phyloP scores from a whole-genome alignment of 2,329 filamentous ascomycete genomes.

The Fulvia fulva region DNA sequence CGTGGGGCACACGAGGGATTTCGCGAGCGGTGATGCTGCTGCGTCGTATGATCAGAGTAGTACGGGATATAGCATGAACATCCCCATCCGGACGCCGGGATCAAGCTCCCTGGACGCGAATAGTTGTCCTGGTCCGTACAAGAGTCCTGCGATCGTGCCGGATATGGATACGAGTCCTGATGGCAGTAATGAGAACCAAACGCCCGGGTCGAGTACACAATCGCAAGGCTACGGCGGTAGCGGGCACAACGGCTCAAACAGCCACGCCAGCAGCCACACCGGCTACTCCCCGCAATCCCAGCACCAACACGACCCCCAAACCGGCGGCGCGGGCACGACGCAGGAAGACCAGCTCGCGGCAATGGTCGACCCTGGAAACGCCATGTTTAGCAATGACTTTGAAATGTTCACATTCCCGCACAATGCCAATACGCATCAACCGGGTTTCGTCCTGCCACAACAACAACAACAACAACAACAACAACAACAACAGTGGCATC shows the following conservation, averaged over 20 bases:
- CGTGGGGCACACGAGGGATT: neutral
- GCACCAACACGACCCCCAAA: conserved; percentile 11
- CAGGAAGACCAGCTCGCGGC: conserved; percentile 6
- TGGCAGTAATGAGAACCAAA: conserved; percentile 26
- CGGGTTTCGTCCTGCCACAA: conserved; percentile 22
- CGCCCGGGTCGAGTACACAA: conserved; percentile 25
- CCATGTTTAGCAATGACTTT: conserved; percentile 19
- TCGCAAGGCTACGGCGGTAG: no score
- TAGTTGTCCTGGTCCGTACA: conserved; percentile 9
- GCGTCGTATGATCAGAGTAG: neutral
- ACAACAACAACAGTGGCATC: conserved; percentile 1
- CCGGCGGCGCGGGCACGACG: neutral
- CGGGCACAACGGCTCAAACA: conserved; percentile 26
- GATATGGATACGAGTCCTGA: conserved; percentile 33
- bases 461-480: conserved; percentile 8
- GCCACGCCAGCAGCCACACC: conserved; percentile 26
- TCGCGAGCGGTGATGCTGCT: neutral
- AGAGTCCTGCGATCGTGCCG: conserved; percentile 20
- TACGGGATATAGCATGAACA: neutral
- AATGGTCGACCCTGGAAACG: conserved; percentile 14
- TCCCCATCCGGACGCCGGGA: conserved; percentile 27
- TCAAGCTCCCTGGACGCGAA: conserved; percentile 18
- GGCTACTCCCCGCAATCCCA: conserved; percentile 26
- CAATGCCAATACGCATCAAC: conserved; percentile 11
- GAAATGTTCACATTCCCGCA: conserved; percentile 19